Percentiles rank a stretch among this genome's conserved stretches.
These are phyloP conservation scores for Colletotrichum scovillei DNA, from an alignment of 2,329 filamentous ascomycete genomes.

Conservation along the genomic window DNA sequence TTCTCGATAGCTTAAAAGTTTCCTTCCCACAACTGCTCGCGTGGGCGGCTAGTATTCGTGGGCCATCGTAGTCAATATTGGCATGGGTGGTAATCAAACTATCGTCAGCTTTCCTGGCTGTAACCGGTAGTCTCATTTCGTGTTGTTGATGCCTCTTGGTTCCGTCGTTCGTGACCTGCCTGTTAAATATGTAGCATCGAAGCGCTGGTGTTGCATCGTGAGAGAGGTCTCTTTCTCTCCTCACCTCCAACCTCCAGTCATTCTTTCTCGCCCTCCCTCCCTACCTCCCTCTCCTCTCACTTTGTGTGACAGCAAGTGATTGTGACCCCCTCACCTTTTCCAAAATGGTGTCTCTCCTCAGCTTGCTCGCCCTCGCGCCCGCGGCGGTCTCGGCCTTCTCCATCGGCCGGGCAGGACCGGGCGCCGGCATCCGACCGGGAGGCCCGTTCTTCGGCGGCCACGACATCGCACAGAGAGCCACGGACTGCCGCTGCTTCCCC, in stretches of 20 bases:
- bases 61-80: slow-evolving; percentile 5
- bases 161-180: neutral
- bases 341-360: slow-evolving; percentile 32
- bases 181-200: slow-evolving; percentile 18
- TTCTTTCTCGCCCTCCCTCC: neutral
- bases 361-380: slow-evolving; percentile 25
- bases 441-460: neutral
- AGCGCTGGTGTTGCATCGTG: slow-evolving; percentile 1
- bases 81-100: slow-evolving; percentile 24
- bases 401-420: neutral
- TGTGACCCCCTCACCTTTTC: neutral
- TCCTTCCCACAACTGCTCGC: neutral
- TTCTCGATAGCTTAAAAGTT: slow-evolving; percentile 20
- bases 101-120: neutral
- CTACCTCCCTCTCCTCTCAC: neutral
- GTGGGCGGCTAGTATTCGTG: neutral
- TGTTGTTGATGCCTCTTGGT: neutral
- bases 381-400: slow-evolving; percentile 23
- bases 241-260: slow-evolving; percentile 5
- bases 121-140: slow-evolving; percentile 1
- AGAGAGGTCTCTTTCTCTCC: neutral
- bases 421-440: neutral
- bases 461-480: neutral
- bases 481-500: slow-evolving; percentile 60
- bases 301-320: neutral